Conservation (phyloP, 768 basidiomycete species). For the Xerocomellus amylosporus region DNA sequence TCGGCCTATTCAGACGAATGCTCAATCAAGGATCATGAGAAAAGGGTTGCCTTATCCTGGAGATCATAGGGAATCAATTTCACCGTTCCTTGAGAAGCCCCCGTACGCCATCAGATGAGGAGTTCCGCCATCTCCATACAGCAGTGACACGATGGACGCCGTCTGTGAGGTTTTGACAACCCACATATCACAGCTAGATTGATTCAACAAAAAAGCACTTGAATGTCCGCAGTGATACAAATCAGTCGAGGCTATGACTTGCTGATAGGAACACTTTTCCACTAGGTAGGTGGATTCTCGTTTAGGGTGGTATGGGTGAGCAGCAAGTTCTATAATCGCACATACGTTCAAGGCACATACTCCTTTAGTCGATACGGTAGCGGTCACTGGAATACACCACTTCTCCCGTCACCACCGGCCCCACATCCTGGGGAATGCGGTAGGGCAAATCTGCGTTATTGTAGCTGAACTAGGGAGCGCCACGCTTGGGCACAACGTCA, state of each 20-base stretch:
- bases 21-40: constrained; percentile 7
- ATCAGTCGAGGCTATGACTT: constrained; percentile 19
- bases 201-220: background rate
- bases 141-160: constrained; percentile 3
- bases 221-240: constrained; percentile 2
- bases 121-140: constrained; percentile 3
- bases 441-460: background rate
- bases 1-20: background rate
- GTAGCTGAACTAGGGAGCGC: background rate
- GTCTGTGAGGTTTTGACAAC: background rate
- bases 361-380: background rate
- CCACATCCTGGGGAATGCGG: background rate
- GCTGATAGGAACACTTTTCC: background rate
- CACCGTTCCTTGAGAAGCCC: background rate
- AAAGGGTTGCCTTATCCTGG: constrained; percentile 6
- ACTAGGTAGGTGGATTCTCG: constrained; percentile 3
- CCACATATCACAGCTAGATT: background rate
- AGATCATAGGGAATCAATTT: constrained; percentile 2
- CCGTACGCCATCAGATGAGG: constrained; percentile 2
- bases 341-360: background rate
- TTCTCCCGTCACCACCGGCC: background rate
- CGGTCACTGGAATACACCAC: background rate
- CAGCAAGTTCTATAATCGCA: background rate
- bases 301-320: background rate
- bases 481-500: background rate